Evolutionary conservation across 805 yeast genomes (phyloP).

Genomic region (Schizosaccharomyces osmophilus): DNA sequence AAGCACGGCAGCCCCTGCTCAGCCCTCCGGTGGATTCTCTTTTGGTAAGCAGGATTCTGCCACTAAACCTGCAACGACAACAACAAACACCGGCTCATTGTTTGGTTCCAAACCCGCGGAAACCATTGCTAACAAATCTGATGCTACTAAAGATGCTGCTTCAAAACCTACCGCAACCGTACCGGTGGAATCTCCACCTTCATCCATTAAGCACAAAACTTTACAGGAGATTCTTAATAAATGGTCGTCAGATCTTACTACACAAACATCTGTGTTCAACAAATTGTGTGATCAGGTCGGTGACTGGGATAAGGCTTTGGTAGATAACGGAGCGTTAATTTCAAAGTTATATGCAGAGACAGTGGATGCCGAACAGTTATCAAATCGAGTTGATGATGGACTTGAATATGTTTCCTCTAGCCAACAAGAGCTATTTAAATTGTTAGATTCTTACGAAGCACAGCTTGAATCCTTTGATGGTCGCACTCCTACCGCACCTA

Average conservation of each 20-base stretch:
- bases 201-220: slow-evolving; percentile 62
- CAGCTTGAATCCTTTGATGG: slow-evolving; percentile 20
- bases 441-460: slow-evolving; percentile 60
- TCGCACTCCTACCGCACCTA: not conserved
- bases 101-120: not conserved
- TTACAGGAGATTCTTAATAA: slow-evolving; percentile 75
- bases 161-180: slow-evolving; percentile 6
- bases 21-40: not conserved
- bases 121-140: not conserved
- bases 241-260: slow-evolving; percentile 72
- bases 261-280: slow-evolving; percentile 50
- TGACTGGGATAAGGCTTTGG: slow-evolving; percentile 67
- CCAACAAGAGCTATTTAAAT: slow-evolving; percentile 68
- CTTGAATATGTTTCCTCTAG: slow-evolving; percentile 68
- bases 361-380: slow-evolving; percentile 61
- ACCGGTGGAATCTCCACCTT: slow-evolving; percentile 12
- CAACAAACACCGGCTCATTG: not conserved
- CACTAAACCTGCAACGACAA: not conserved
- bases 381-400: slow-evolving; percentile 66
- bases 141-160: slow-evolving; percentile 2
- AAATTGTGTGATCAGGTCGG: slow-evolving; percentile 49
- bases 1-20: not conserved
- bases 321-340: slow-evolving; percentile 66
- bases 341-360: slow-evolving; percentile 55
- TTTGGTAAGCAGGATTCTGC: not conserved